Evolutionary conservation across 306 rosid species (phyloP).

Genomic region (Erythrophleum fordii): DNA sequence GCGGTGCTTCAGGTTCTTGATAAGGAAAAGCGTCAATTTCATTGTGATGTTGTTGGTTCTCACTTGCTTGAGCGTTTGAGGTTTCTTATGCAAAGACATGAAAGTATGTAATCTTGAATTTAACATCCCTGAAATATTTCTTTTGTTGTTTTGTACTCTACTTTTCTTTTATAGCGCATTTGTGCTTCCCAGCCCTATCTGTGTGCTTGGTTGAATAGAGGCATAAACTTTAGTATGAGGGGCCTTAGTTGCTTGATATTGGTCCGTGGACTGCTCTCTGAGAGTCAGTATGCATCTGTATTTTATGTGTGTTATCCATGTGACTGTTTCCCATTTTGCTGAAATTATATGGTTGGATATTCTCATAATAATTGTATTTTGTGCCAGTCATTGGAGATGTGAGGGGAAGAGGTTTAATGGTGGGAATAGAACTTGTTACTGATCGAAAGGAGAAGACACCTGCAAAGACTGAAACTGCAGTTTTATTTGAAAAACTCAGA

Average conservation of each 20-base stretch:
- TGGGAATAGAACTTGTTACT: slow-evolving; percentile 76
- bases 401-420: slow-evolving; percentile 88
- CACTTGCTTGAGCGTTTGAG: slow-evolving; percentile 76
- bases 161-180: neutral
- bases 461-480: slow-evolving; percentile 80
- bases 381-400: slow-evolving; percentile 83
- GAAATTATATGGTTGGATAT: slow-evolving; percentile 20
- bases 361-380: slow-evolving; percentile 25
- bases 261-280: neutral
- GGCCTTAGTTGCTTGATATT: neutral
- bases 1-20: slow-evolving; percentile 88
- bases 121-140: slow-evolving; percentile 10
- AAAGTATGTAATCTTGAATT: slow-evolving; percentile 56
- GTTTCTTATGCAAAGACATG: slow-evolving; percentile 69
- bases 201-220: slow-evolving; percentile 3
- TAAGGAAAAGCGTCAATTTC: slow-evolving; percentile 85
- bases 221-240: neutral
- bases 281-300: slow-evolving; percentile 4
- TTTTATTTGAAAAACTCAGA: slow-evolving; percentile 80
- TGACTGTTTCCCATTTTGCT: slow-evolving; percentile 30
- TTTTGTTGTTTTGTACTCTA: neutral
- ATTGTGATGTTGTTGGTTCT: slow-evolving; percentile 80
- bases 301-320: neutral
- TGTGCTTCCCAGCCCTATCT: slow-evolving; percentile 5
- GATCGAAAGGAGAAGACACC: slow-evolving; percentile 72